phyloP scores from a whole-genome alignment of 768 basidiomycete species.

The Hygrophoropsis aurantiaca region DNA sequence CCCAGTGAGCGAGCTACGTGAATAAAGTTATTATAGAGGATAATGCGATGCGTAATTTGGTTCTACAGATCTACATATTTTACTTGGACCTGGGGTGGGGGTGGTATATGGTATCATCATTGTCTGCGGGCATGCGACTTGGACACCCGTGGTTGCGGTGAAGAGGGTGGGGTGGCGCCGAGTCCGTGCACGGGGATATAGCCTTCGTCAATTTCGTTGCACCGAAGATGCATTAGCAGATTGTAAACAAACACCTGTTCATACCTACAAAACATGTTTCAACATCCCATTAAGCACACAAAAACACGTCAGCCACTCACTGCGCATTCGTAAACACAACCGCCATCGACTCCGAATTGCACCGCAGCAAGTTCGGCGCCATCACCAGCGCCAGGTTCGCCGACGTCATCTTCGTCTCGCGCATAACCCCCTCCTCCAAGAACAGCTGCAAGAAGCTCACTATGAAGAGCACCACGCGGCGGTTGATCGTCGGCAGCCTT shows the following conservation, averaged over 20 bases:
- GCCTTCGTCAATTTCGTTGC: conserved; percentile 69
- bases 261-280: conserved; percentile 48
- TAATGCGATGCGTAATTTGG: no score
- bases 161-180: conserved; percentile 56
- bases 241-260: conserved; percentile 90
- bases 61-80: no score
- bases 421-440: conserved; percentile 71
- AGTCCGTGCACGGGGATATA: conserved; percentile 81
- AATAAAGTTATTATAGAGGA: no score
- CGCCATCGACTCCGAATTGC: conserved; percentile 83
- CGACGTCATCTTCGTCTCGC: conserved; percentile 84
- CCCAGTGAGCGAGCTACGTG: no score
- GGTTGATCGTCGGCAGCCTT: conserved; percentile 80
- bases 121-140: conserved; percentile 61
- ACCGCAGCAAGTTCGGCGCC: conserved; percentile 87
- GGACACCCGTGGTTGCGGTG: conserved; percentile 44
- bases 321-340: conserved; percentile 90
- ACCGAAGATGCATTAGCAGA: conserved; percentile 76
- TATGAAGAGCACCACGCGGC: conserved; percentile 83
- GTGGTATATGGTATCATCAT: conserved; percentile 30
- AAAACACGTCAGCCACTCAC: conserved; percentile 47
- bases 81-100: no score
- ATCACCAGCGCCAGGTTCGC: conserved; percentile 87
- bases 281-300: conserved; percentile 3
- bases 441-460: conserved; percentile 92